These are phyloP conservation scores for Sphagnum tenellum DNA, from an alignment of 225 moss, liverwort and hornwort genomes.

Conservation along the genomic window DNA sequence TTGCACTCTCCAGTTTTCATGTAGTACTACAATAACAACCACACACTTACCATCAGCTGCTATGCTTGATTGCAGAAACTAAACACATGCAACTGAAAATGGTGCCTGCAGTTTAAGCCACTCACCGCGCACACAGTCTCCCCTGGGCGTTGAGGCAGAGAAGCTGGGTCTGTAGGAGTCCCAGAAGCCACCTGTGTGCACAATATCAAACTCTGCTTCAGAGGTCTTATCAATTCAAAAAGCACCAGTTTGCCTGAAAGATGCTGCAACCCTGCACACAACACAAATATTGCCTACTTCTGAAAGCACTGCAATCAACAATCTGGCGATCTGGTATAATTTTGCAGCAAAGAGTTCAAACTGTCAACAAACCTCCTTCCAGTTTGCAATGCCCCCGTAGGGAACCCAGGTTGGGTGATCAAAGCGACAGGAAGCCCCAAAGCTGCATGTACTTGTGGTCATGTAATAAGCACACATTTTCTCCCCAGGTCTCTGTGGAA, in stretches of 20 bases:
- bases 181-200: no score
- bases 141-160: slow-evolving; percentile 73
- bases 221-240: no score
- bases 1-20: slow-evolving; percentile 94
- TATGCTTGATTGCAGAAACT: no score
- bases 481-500: slow-evolving; percentile 95
- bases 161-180: slow-evolving; percentile 23
- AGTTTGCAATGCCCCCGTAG: slow-evolving; percentile 83
- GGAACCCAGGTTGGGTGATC: slow-evolving; percentile 98
- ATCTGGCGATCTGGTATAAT: no score
- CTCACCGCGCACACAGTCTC: slow-evolving; percentile 89
- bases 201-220: no score
- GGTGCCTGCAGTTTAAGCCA: not conserved
- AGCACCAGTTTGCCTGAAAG: no score
- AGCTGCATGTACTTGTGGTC: slow-evolving; percentile 86
- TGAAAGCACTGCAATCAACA: no score
- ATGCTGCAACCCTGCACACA: no score
- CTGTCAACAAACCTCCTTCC: slow-evolving; percentile 67
- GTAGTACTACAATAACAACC: slow-evolving; percentile 45
- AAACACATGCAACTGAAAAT: no score
- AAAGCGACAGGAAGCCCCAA: slow-evolving; percentile 79
- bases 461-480: slow-evolving; percentile 94
- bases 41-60: no score
- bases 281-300: no score
- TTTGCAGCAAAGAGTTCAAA: no score